Evolutionary conservation across 768 basidiomycete genomes (phyloP), one percentile per base, ranked within the genome.

Genomic region (Lepiota venenata): DNA sequence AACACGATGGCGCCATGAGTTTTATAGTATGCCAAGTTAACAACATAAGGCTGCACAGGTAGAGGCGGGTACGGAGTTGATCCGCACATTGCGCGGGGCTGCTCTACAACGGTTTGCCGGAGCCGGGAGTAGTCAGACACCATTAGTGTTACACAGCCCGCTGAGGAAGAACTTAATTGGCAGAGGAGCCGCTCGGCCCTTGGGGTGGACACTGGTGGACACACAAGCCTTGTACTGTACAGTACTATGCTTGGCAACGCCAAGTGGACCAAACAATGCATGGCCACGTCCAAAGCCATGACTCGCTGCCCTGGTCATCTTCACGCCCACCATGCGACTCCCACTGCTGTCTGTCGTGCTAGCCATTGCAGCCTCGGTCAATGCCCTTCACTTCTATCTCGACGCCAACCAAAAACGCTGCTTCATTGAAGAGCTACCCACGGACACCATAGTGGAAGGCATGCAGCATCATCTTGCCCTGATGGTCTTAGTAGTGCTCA

Each of bases 371-470:
- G 55, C 75, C 38, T 65, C 77, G 16, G 78, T 75, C 15, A 80
- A 86, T 66, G 93, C 91, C 25, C 85, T 99, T 22, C 97, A 99
- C 67, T 97, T 98, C 71, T 99, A 99, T 68, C 83, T 99, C 55
- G 93, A 97, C 66, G 86, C 93, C 15, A 89, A 91, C 65, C 92
- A 97, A 69, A 87, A 88, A 64, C 82, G 90, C 45, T 99, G 97
- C 69, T 98, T 98, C 73, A 82, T 98, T 55, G 97, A 98, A 66
- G 97, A 99, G 68, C 75, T 98, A 16, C 96, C 97, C 11, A 84
- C 85, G 2, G 89, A 96, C 69, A 98, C 94, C n/a, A 86, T 94
- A 25, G 91, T 96, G 36, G 91, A 97, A 77, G 93, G 95, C 91
- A 62, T 56, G 77, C 21, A n/a, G 16, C 20, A 27, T 22, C 37